Evolutionary conservation across 352 stramenopile genomes (phyloP).

Genomic region (Phytophthora pini): DNA sequence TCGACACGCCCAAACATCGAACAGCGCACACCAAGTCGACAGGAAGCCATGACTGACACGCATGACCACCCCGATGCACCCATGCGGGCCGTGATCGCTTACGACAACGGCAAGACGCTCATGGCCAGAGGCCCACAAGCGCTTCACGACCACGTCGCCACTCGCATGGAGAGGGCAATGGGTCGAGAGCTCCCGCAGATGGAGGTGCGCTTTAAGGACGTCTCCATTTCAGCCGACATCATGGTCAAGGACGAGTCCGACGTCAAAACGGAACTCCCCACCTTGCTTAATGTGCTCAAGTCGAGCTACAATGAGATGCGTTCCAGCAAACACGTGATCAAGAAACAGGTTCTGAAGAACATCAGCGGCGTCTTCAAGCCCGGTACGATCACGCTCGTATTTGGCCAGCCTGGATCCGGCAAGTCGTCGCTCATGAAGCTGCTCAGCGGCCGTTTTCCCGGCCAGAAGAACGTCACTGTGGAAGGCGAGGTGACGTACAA

Average conservation of each 20-base stretch:
- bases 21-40: background rate
- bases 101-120: conserved; percentile 39
- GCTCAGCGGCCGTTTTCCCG: conserved; percentile 46
- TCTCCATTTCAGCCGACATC: conserved; percentile 40
- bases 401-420: conserved; percentile 52
- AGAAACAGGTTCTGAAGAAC: conserved; percentile 48
- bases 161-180: conserved; percentile 27
- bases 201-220: conserved; percentile 46
- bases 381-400: conserved; percentile 54
- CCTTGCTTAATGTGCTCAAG: conserved; percentile 21
- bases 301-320: conserved; percentile 5
- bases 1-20: too few relatives aligned
- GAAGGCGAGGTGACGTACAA: conserved; percentile 58
- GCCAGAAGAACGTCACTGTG: conserved; percentile 36
- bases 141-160: conserved; percentile 38
- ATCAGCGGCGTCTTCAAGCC: conserved; percentile 49
- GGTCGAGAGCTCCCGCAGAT: conserved; percentile 40
- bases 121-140: conserved; percentile 35
- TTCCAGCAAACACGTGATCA: conserved; percentile 38
- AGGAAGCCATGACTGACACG: background rate
- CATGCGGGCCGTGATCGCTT: conserved; percentile 17
- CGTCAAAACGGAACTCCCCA: conserved; percentile 26
- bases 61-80: background rate
- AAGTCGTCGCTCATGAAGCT: conserved; percentile 67
- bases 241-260: conserved; percentile 25